Conservation (phyloP, 768 basidiomycete species). For the Pleurotus ostreatus region DNA sequence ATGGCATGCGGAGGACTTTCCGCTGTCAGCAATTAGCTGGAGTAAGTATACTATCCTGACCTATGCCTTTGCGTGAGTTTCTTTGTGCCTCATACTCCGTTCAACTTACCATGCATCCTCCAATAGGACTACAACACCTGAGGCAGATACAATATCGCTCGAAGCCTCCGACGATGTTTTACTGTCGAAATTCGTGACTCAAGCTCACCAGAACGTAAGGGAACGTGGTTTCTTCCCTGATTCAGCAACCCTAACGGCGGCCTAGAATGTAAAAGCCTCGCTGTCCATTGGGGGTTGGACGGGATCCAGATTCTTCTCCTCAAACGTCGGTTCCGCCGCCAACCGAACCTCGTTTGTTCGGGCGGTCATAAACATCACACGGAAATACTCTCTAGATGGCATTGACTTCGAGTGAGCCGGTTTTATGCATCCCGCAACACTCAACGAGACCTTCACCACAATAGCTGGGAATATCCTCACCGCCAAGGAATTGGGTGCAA, state of each 20-base stretch:
- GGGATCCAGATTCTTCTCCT: constrained; percentile 61
- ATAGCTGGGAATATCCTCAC: constrained; percentile 75
- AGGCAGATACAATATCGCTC: constrained; percentile 28
- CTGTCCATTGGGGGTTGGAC: constrained; percentile 71
- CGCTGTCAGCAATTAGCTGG: constrained; percentile 58
- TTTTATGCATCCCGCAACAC: no score
- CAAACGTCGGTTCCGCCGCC: constrained; percentile 46
- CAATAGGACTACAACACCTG: constrained; percentile 31
- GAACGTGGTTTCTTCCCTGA: background rate
- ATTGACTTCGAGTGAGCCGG: constrained; percentile 44
- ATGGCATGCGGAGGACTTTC: constrained; percentile 53
- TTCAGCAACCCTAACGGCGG: background rate
- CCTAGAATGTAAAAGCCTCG: constrained; percentile 50
- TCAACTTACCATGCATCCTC: background rate
- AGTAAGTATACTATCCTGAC: constrained; percentile 60
- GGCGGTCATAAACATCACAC: constrained; percentile 46
- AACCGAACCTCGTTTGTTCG: constrained; percentile 65
- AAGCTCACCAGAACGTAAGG: constrained; percentile 39
- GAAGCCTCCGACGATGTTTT: constrained; percentile 38
- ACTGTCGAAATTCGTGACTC: constrained; percentile 52
- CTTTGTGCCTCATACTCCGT: background rate
- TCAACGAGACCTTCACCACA: background rate
- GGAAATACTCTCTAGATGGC: constrained; percentile 52
- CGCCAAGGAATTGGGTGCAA: constrained; percentile 57
- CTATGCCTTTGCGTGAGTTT: constrained; percentile 68